phyloP scores from a whole-genome alignment of 78 protist species.

The Paratrimastix pyriformis region DNA sequence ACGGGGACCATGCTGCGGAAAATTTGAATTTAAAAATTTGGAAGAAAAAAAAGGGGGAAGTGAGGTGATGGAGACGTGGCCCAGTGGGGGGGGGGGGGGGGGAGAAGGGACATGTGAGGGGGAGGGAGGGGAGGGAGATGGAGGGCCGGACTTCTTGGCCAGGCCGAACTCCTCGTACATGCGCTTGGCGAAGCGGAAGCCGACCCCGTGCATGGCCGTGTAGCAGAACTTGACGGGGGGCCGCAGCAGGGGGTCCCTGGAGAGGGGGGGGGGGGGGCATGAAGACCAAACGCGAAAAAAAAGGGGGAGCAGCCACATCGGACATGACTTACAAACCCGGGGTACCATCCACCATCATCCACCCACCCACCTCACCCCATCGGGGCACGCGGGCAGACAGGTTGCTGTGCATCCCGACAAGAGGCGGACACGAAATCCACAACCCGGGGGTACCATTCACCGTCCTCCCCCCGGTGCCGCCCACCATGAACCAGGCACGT shows the following conservation, averaged over 20 bases:
- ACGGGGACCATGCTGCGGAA: background rate
- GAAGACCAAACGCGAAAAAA: background rate
- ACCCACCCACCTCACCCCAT: too few species aligned
- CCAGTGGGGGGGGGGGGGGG: background rate
- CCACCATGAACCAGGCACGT: background rate
- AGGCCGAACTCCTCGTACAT: conserved; percentile 41
- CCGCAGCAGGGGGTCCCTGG: background rate
- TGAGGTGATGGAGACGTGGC: background rate
- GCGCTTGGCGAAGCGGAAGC: conserved; percentile 48
- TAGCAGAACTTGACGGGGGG: background rate
- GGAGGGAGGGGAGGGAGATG: too few species aligned
- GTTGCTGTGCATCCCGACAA: too few species aligned
- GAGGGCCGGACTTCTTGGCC: background rate
- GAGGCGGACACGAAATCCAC: too few species aligned
- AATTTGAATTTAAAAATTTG: too few species aligned
- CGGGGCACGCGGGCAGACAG: too few species aligned
- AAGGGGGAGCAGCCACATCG: background rate
- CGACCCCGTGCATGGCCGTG: conserved; percentile 96
- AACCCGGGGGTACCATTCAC: too few species aligned
- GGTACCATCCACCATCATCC: too few species aligned
- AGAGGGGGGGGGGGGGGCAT: background rate
- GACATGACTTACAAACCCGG: conserved; percentile 10
- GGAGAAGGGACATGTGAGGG: too few species aligned
- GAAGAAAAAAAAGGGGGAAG: background rate
- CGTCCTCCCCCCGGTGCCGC: background rate